Evolutionary conservation across 257 asterid genomes (phyloP).

Genomic region (Anisodus acutangulus): DNA sequence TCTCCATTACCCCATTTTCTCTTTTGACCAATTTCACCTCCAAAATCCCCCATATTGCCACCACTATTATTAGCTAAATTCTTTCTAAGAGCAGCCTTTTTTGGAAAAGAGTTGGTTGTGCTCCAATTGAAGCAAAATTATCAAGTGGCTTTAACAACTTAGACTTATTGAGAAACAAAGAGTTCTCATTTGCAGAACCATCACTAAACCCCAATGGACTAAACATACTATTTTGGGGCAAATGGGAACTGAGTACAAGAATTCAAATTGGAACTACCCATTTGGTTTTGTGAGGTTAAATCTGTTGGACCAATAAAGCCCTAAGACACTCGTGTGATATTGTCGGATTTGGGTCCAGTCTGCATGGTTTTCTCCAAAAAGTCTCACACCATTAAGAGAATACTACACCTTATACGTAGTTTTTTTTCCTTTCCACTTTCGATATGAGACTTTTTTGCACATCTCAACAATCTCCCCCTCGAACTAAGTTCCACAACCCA

Average conservation of each 20-base stretch:
- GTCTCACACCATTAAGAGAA: too few species aligned
- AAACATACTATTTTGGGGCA: conserved; percentile 43
- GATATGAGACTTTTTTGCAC: too few species aligned
- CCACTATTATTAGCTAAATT: conserved; percentile 32
- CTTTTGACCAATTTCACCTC: conserved; percentile 43
- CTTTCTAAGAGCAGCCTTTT: conserved; percentile 82
- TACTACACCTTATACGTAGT: too few species aligned
- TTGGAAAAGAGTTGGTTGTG: conserved; percentile 90
- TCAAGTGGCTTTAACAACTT: conserved; percentile 80
- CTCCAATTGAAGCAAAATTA: conserved; percentile 61
- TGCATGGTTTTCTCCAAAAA: too few species aligned
- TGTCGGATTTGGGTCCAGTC: too few species aligned
- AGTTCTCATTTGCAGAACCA: conserved; percentile 45
- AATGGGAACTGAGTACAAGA: conserved; percentile 44
- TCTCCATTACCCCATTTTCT: conserved; percentile 59
- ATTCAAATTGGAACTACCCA: conserved; percentile 47
- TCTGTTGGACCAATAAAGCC: too few species aligned
- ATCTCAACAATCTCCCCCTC: too few species aligned
- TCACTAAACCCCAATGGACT: conserved; percentile 50
- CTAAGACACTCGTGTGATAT: too few species aligned
- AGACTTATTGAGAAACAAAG: conserved; percentile 62
- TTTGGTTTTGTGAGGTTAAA: conserved; percentile 43
- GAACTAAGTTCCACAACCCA: too few species aligned
- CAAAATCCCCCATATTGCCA: conserved; percentile 56
- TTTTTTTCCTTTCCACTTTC: too few species aligned